These are phyloP conservation scores for Colletotrichum musae DNA, from an alignment of 2,329 filamentous ascomycete species.

Conservation along the genomic window DNA sequence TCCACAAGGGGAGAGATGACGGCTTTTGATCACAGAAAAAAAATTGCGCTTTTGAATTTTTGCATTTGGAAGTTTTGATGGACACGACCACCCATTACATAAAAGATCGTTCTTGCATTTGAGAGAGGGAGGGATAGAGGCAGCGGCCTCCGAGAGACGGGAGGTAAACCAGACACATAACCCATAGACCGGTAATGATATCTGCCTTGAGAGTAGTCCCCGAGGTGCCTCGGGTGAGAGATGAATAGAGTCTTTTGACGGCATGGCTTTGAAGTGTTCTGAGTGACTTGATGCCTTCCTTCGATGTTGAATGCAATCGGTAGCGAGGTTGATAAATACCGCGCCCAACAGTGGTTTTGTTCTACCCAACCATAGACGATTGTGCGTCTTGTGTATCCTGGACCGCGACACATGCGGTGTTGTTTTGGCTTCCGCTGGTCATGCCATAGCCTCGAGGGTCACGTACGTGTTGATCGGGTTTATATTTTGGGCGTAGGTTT, in stretches of 20 bases:
- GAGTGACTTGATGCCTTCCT: too few relatives aligned
- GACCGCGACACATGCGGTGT: too few relatives aligned
- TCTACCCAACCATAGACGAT: too few relatives aligned
- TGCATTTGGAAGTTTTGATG: neutral
- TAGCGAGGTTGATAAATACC: too few relatives aligned
- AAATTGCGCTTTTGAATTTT: neutral
- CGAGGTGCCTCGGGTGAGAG: neutral
- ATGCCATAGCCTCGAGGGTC: too few relatives aligned
- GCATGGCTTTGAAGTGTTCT: neutral
- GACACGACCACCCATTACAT: neutral
- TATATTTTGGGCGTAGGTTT: too few relatives aligned
- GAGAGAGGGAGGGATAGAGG: neutral
- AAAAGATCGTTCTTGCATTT: neutral
- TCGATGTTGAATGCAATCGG: too few relatives aligned
- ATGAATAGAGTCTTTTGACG: neutral
- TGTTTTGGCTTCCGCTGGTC: too few relatives aligned
- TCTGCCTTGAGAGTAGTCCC: neutral
- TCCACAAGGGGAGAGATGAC: constrained; percentile 1
- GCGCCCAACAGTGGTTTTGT: too few relatives aligned
- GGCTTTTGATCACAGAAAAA: neutral
- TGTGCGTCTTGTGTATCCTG: too few relatives aligned
- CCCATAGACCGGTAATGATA: neutral
- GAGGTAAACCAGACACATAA: neutral
- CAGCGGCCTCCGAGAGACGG: neutral
- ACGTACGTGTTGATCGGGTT: too few relatives aligned